A percentile compares a stretch with the other conserved stretches of the same genome.
Evolutionary conservation across 257 asterid genomes (phyloP).

Genomic region (Avicennia marina): DNA sequence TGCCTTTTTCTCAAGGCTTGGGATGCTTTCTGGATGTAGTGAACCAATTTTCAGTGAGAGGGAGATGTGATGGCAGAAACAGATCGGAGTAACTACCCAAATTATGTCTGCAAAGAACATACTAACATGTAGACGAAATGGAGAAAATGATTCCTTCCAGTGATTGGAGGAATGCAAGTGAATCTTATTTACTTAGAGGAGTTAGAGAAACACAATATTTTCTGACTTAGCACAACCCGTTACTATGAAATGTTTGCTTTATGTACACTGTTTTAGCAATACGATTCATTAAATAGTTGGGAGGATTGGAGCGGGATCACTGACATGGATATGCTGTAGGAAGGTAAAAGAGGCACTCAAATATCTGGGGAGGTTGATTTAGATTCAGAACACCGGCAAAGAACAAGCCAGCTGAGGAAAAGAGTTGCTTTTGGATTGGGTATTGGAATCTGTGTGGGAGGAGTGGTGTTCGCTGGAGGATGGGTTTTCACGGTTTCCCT

Average conservation of each 20-base stretch:
- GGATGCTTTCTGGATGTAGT: too few relatives aligned
- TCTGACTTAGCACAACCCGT: too few relatives aligned
- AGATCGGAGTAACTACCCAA: too few relatives aligned
- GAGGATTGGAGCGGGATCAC: slow-evolving; percentile 24
- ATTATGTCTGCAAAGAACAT: too few relatives aligned
- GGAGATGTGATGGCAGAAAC: too few relatives aligned
- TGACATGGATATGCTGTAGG: slow-evolving; percentile 57
- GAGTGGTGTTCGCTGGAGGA: slow-evolving; percentile 88
- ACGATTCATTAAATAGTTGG: slow-evolving; percentile 5
- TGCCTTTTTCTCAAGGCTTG: not conserved
- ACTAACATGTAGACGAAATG: not conserved
- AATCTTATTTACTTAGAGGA: too few relatives aligned
- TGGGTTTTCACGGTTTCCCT: slow-evolving; percentile 81
- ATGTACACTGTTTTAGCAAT: not conserved
- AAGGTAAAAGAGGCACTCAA: slow-evolving; percentile 44
- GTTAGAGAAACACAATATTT: too few relatives aligned
- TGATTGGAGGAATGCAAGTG: too few relatives aligned
- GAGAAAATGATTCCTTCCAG: too few relatives aligned
- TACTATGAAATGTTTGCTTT: not conserved
- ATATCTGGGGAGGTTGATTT: slow-evolving; percentile 29
- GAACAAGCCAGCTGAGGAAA: slow-evolving; percentile 65
- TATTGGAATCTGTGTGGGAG: slow-evolving; percentile 81
- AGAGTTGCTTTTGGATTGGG: slow-evolving; percentile 84
- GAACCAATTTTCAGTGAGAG: too few relatives aligned
- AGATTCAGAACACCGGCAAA: slow-evolving; percentile 37